Evolutionary conservation across 2,329 filamentous ascomycete species (phyloP).

Genomic region (Orbilia quercus): DNA sequence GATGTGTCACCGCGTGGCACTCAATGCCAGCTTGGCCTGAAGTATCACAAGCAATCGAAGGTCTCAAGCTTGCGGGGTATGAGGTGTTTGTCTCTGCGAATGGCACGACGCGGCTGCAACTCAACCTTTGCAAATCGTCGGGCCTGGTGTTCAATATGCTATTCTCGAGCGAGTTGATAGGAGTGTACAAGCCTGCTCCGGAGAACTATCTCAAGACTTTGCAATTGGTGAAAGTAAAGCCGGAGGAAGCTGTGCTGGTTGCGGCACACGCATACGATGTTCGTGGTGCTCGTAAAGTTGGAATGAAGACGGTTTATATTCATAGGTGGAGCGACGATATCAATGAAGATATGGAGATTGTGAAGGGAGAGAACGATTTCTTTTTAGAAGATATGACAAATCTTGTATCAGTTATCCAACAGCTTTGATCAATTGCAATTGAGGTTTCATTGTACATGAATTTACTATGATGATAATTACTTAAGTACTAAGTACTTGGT

Average conservation of each 20-base stretch:
- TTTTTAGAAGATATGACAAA: not conserved
- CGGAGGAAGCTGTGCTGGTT: not conserved
- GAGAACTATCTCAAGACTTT: not conserved
- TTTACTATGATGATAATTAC: too few species aligned
- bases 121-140: not conserved
- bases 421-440: not conserved
- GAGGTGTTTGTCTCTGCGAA: slow-evolving; percentile 2
- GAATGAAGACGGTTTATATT: not conserved
- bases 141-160: not conserved
- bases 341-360: slow-evolving; percentile 1
- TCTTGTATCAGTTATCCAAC: not conserved
- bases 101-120: not conserved
- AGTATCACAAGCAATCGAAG: not conserved
- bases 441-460: too few species aligned
- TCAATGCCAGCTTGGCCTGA: not conserved
- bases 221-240: not conserved
- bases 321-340: not conserved
- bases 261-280: not conserved
- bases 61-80: not conserved
- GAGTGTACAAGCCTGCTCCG: not conserved
- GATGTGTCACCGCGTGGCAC: not conserved
- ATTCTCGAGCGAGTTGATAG: not conserved
- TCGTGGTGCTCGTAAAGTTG: not conserved
- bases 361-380: slow-evolving; percentile 1
- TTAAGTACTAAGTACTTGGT: too few species aligned